Evolutionary conservation across 495 filamentous ascomycete genomes (phyloP).

Genomic region (Thermothielavioides terrestris): DNA sequence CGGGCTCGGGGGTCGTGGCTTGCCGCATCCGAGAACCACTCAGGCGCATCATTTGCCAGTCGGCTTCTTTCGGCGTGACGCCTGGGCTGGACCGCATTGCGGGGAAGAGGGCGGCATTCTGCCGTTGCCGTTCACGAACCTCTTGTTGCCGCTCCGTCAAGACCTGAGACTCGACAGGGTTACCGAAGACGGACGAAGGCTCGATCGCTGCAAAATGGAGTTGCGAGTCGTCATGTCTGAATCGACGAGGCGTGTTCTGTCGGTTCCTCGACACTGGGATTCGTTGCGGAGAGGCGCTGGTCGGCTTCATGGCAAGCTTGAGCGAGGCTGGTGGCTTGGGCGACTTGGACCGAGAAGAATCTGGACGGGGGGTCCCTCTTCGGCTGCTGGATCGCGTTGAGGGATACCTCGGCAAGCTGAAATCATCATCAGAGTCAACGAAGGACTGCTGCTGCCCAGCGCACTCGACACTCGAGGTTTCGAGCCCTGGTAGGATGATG

Average conservation of each 20-base stretch:
- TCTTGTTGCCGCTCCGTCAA: slow-evolving; percentile 70
- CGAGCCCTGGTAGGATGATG: slow-evolving; percentile 33
- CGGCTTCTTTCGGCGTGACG: slow-evolving; percentile 11
- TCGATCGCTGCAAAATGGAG: slow-evolving; percentile 63
- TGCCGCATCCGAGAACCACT: slow-evolving; percentile 5
- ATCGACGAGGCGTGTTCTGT: slow-evolving; percentile 27
- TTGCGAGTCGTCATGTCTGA: slow-evolving; percentile 70
- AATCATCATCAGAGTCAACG: slow-evolving; percentile 46
- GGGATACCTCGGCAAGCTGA: slow-evolving; percentile 17
- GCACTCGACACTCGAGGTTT: slow-evolving; percentile 22
- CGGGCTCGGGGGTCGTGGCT: slow-evolving; percentile 34
- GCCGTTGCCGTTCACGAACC: slow-evolving; percentile 55
- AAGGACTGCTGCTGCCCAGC: slow-evolving; percentile 31
- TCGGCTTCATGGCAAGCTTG: slow-evolving; percentile 22
- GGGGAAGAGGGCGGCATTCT: slow-evolving; percentile 62
- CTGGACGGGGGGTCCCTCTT: slow-evolving; percentile 16
- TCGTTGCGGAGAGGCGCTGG: slow-evolving; percentile 22
- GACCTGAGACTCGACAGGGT: slow-evolving; percentile 49
- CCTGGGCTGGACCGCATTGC: slow-evolving; percentile 55
- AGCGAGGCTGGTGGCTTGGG: slow-evolving; percentile 25
- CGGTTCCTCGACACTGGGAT: slow-evolving; percentile 9
- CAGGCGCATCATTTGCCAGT: neutral
- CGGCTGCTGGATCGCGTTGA: slow-evolving; percentile 15
- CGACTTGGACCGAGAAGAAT: slow-evolving; percentile 19
- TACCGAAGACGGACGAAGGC: slow-evolving; percentile 40